Evolutionary conservation across 129 eudicot species (phyloP), one percentile per base, ranked within the genome.

Genomic region (Chrysanthemum makinoi): DNA sequence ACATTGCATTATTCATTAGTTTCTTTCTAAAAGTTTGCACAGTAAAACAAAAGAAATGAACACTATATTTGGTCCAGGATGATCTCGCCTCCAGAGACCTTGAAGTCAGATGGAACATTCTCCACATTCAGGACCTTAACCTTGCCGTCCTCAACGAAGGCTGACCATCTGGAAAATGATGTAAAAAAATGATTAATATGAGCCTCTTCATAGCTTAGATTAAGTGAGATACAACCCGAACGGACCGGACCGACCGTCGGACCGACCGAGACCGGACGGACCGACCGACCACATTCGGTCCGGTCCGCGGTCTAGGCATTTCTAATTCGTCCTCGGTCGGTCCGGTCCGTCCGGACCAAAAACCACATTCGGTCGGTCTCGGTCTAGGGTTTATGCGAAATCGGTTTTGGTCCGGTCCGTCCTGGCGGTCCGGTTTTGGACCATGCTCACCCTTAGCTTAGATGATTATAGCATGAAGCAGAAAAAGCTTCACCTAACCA

Each of bases 51-150:
- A 10, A 17, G 16, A 13, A 30, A 35, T 16, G 3, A 33, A 13
- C 5, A 2, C 68, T 77, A 93, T 62, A 94, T 87, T 76, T 94
- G 99, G 13, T 65, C 87, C 79, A 94, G 67, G 33, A 94, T 79
- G 62, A 84, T 86, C 52, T 94, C 93, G 4, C 96, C 99, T 6
- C 99, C 96, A 2, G 99, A 94, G 63, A 94, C 99, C 81, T 90
- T 81, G 75, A 94, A 90, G 49, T 94, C 96, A 0, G 99, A 90
- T 0, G 99, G 99, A 28, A 85, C 96, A 50, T 87, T 78, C 80
- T 94, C 99, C 65, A 94, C 89, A n/a, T 94, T 94, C 49, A 94
- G 79, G 72, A 59, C 86, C 86, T 90, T 94, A 54, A 94, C 82
- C 65, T 87, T 86, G 12, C 99, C 99, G 77, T 94, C 96, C 59